phyloP scores from a whole-genome alignment of 2,329 filamentous ascomycete species.

The Fusarium albosuccineum region DNA sequence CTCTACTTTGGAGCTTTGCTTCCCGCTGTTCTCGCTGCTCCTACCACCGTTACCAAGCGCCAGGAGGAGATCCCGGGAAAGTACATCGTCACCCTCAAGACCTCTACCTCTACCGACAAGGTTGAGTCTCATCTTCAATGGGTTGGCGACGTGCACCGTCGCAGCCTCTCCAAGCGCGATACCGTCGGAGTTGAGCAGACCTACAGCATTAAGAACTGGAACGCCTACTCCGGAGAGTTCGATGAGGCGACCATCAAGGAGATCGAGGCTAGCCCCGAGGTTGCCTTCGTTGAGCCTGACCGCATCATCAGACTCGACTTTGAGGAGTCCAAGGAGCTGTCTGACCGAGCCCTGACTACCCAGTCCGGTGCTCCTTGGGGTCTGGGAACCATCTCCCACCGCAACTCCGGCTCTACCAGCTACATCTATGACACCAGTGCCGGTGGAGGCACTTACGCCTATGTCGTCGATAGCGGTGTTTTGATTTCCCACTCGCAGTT shows the following conservation, averaged over 20 bases:
- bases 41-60: constrained; percentile 23
- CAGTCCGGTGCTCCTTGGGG: constrained; percentile 43
- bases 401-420: constrained; percentile 37
- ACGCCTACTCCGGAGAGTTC: constrained; percentile 60
- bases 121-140: constrained; percentile 62
- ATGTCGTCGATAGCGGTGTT: constrained; percentile 74
- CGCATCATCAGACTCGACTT: constrained; percentile 40
- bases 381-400: constrained; percentile 46
- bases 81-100: constrained; percentile 74
- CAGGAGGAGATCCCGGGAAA: constrained; percentile 37
- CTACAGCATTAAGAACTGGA: constrained; percentile 47
- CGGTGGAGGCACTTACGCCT: constrained; percentile 66
- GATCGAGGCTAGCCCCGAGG: constrained; percentile 56
- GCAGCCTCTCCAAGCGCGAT: constrained; percentile 65
- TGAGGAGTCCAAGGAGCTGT: constrained; percentile 31
- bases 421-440: constrained; percentile 65
- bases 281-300: constrained; percentile 39
- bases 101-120: constrained; percentile 56
- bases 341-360: constrained; percentile 43
- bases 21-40: constrained; percentile 49
- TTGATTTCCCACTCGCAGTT: constrained; percentile 64
- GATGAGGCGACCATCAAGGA: constrained; percentile 55
- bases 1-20: constrained; percentile 51
- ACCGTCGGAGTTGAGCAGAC: constrained; percentile 50
- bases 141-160: constrained; percentile 64